phyloP scores from a whole-genome alignment of 2,329 filamentous ascomycete species.

The Ophiostoma angusticollis region DNA sequence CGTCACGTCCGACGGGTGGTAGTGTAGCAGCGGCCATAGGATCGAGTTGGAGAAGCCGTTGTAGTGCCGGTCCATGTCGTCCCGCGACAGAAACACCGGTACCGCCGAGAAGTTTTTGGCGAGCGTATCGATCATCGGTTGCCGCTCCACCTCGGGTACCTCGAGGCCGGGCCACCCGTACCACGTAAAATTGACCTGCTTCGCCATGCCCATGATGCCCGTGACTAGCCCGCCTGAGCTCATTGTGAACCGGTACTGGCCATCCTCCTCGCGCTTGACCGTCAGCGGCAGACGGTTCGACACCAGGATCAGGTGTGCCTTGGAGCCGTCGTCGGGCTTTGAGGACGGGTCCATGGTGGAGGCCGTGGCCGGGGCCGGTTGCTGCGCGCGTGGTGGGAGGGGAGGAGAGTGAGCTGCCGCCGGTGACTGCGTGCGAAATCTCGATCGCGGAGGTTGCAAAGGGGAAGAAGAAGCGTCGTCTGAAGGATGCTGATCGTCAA shows the following conservation, averaged over 20 bases:
- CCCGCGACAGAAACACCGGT: slow-evolving; percentile 86
- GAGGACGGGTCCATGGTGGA: slow-evolving; percentile 3
- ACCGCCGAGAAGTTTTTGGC: slow-evolving; percentile 81
- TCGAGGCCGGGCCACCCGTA: slow-evolving; percentile 96
- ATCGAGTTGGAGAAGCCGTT: slow-evolving; percentile 98
- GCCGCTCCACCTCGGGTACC: slow-evolving; percentile 71
- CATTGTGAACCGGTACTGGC: slow-evolving; percentile 88
- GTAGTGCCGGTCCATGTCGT: slow-evolving; percentile 89
- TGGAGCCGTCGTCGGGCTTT: slow-evolving; percentile 8
- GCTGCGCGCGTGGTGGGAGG: too few species aligned
- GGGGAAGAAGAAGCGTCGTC: neutral
- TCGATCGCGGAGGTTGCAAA: neutral
- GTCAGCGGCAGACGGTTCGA: slow-evolving; percentile 95
- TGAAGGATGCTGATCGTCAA: neutral
- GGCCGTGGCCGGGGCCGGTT: too few species aligned
- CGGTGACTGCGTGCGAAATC: neutral
- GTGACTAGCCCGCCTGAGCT: slow-evolving; percentile 93
- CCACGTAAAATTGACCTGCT: slow-evolving; percentile 93
- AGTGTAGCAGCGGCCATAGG: slow-evolving; percentile 97
- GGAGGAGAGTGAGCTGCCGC: neutral
- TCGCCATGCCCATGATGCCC: slow-evolving; percentile 79
- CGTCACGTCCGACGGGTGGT: slow-evolving; percentile 95
- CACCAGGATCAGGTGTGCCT: slow-evolving; percentile 40
- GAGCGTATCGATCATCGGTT: slow-evolving; percentile 60
- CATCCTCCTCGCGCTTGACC: slow-evolving; percentile 86